These are phyloP conservation scores for Fomitopsis betulina DNA, from an alignment of 1,284 basidiomycete species.

Conservation along the genomic window DNA sequence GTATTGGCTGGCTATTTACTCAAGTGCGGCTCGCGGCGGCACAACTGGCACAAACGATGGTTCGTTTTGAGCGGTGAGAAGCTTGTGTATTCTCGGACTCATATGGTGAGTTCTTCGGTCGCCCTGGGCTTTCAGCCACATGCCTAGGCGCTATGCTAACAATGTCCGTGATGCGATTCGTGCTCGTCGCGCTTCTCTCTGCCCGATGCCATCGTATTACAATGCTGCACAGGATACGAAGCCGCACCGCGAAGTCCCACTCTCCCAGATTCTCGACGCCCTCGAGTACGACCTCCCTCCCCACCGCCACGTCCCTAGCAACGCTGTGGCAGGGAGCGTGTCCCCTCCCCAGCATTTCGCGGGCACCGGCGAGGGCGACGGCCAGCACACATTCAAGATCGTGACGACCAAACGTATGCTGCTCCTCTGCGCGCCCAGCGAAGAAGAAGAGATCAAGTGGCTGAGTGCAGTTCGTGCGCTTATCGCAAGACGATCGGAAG, in stretches of 20 bases:
- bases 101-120: slow-evolving; percentile 63
- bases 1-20: slow-evolving; percentile 91
- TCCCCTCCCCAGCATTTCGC: slow-evolving; percentile 29
- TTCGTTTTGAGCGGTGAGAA: slow-evolving; percentile 82
- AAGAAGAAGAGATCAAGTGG: slow-evolving; percentile 99
- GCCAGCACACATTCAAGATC: slow-evolving; percentile 84
- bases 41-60: slow-evolving; percentile 95
- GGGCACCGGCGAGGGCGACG: slow-evolving; percentile 35
- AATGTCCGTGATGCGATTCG: neutral
- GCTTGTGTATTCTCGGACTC: slow-evolving; percentile 79
- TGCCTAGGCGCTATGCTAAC: neutral
- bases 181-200: slow-evolving; percentile 2
- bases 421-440: slow-evolving; percentile 89
- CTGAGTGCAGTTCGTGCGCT: slow-evolving; percentile 90
- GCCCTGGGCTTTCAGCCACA: neutral
- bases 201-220: slow-evolving; percentile 2
- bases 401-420: slow-evolving; percentile 92
- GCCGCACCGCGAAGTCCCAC: slow-evolving; percentile 81
- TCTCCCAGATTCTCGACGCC: slow-evolving; percentile 87
- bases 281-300: slow-evolving; percentile 76
- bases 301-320: slow-evolving; percentile 24
- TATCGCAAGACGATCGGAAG: slow-evolving; percentile 65
- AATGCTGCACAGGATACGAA: slow-evolving; percentile 67
- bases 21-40: slow-evolving; percentile 92
- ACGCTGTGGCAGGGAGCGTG: slow-evolving; percentile 28